Evolutionary conservation across 371 early-diverging fungal genomes (phyloP), one percentile per base, ranked within the genome.

Genomic region (Mucor piriformis): DNA sequence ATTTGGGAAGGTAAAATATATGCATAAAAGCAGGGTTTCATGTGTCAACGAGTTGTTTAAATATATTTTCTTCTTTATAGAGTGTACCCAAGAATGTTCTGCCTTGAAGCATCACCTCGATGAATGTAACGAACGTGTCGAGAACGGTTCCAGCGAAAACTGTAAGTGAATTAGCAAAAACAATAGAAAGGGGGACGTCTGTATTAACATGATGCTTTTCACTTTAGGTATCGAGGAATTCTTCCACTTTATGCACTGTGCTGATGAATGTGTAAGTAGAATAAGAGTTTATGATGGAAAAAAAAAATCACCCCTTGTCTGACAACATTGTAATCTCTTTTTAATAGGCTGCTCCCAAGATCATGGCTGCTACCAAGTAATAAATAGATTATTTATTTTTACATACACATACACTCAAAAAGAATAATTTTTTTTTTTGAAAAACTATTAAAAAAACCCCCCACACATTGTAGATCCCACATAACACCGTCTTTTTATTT

Each of bases 171-270:
- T 43, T 15, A 15, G n/a, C 6, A 20, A 15, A 38, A 5, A 11
- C 11, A 34, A 34, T 34, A 2, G 34, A 34, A 34, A 34, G 5
- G 13, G 13, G 5, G 34, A 13, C 2, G 5, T 5, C 7, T 2
- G 37, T 37, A 18, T 42, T 18, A 42, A n/a, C 7, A 42, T 40
- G n/a, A 42, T 18, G 38, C 15, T 2, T 34, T 34, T 34, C 13
- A 34, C 12, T 38, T 5, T 66, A 81, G 81, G 81, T 73, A 74
- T 83, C 61, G 83, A 83, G 57, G 83, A 83, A 57, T 80, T 83
- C 69, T 83, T 83, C 69, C 83, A 83, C 72, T 75, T 77, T 48
- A 76, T 79, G 78, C 83, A 83, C 70, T 80, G 81, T 60, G 81
- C 79, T 60, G 81, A 83, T 55, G 74, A 72, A 63, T 82, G 83